Base-by-base conservation (phyloP, 2,329 filamentous ascomycete species). In the Botrytis galanthina region DNA sequence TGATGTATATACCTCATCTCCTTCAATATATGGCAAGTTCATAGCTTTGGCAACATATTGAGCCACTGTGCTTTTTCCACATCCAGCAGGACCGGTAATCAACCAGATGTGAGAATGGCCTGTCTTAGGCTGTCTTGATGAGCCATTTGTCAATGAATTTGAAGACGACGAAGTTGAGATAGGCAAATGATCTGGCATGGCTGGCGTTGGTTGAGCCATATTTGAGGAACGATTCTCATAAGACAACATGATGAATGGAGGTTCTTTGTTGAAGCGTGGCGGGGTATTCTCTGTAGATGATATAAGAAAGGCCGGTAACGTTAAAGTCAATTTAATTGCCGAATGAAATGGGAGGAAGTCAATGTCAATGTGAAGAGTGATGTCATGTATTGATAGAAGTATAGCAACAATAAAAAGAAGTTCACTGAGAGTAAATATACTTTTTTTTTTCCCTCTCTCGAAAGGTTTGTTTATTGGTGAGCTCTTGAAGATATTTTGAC, bases 11-110 rank as follows among this genome's bases (percentile, higher is more conserved):
- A 94, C 92, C 84, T 92, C 88, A 80, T 95, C 92, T 75, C 93
- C 92, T 84, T 95, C 92, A 29, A 95, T 86, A 81, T 92, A 95
- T 26, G 91, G 91, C 73, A 93, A 81, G 44, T 87, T 83, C 51
- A 94, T 84, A n/a, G 86, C 81, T 35, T 86, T 83, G 61, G 92
- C 87, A 61, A 95, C 82, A 79, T 89, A 85, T 77, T 89, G 84
- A 61, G 91, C 93, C 42, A 95, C 88, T 0, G 92, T 94, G 73
- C 89, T 92, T 85, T 95, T 95, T 74, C 92, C 92, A 80, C 91
- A 93, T 42, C 93, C 93, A 61, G 93, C 92, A 70, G 92, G 92
- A 42, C 92, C 92, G 1, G 92, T 94, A 70, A 95, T 89, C 74
- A 95, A 86, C 91, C 92, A 95, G 80, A 95, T 93, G 82, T 94